These are phyloP conservation scores for Alternaria consortialis DNA, from an alignment of 2,329 filamentous ascomycete species.

Conservation along the genomic window DNA sequence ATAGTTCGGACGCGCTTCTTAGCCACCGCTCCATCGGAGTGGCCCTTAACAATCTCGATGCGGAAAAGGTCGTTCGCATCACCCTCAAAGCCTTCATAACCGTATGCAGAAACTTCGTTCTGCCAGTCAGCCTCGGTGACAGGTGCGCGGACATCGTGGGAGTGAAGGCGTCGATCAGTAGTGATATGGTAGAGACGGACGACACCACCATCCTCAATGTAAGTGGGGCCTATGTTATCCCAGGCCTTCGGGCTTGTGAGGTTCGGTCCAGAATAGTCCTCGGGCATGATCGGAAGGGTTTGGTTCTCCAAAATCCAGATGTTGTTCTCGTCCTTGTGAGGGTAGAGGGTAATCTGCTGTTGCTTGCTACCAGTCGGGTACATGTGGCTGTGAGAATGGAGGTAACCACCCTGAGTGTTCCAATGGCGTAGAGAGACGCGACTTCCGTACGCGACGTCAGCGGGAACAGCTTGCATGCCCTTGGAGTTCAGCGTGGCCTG, in stretches of 20 bases:
- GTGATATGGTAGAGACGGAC: constrained; percentile 84
- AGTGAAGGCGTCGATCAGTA: constrained; percentile 91
- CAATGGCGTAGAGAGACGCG: constrained; percentile 87
- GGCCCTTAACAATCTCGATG: constrained; percentile 89
- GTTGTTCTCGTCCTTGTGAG: constrained; percentile 99
- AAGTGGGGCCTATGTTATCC: constrained; percentile 75
- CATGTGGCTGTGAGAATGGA: constrained; percentile 97
- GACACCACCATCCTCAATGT: constrained; percentile 80
- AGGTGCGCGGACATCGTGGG: constrained; percentile 81
- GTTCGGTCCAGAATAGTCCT: constrained; percentile 75
- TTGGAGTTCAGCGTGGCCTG: constrained; percentile 97
- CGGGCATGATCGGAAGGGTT: constrained; percentile 74
- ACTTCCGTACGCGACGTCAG: constrained; percentile 89
- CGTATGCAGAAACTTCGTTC: constrained; percentile 95
- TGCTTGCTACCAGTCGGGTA: constrained; percentile 98
- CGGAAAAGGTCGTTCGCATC: constrained; percentile 97
- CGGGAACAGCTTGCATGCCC: constrained; percentile 93
- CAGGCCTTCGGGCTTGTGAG: constrained; percentile 85
- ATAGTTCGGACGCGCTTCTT: constrained; percentile 91
- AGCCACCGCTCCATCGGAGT: constrained; percentile 80
- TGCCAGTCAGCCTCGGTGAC: constrained; percentile 72
- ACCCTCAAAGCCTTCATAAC: constrained; percentile 94
- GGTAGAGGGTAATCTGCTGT: constrained; percentile 97
- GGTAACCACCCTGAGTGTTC: constrained; percentile 97
- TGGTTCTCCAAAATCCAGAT: constrained; percentile 94